phyloP scores from a whole-genome alignment of 768 basidiomycete species.

The Auricularia heimuer region DNA sequence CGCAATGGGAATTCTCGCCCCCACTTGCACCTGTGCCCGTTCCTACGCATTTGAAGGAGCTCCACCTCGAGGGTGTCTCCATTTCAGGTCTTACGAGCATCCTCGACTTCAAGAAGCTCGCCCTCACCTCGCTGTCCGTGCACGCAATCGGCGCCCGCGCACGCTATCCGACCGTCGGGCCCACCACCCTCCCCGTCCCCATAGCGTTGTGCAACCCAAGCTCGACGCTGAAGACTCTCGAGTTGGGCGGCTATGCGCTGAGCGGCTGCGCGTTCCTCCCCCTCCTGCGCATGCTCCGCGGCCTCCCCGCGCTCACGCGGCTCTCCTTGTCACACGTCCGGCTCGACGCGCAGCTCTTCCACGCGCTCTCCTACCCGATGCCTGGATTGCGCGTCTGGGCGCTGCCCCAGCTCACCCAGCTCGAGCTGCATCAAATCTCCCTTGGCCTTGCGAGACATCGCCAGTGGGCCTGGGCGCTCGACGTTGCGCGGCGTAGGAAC shows the following conservation, averaged over 20 bases:
- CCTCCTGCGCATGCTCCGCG: neutral
- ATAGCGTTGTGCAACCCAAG: neutral
- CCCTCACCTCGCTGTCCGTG: neutral
- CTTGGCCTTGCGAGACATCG: neutral
- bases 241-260: neutral
- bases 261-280: neutral
- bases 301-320: neutral
- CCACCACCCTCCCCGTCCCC: neutral
- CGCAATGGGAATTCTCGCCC: neutral
- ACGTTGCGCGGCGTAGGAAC: neutral
- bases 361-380: neutral
- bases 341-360: constrained; percentile 1
- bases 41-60: neutral
- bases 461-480: constrained; percentile 1
- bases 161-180: neutral
- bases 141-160: neutral
- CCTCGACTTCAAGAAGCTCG: neutral
- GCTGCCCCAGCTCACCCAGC: neutral
- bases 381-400: neutral
- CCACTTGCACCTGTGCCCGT: neutral
- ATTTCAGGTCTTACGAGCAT: neutral
- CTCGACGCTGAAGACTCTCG: neutral
- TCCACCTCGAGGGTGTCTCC: neutral
- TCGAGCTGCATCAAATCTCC: neutral
- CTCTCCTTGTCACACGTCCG: neutral